These are phyloP conservation scores for Peniophora sp. DNA, from an alignment of 1,284 basidiomycete genomes.

Conservation along the genomic window DNA sequence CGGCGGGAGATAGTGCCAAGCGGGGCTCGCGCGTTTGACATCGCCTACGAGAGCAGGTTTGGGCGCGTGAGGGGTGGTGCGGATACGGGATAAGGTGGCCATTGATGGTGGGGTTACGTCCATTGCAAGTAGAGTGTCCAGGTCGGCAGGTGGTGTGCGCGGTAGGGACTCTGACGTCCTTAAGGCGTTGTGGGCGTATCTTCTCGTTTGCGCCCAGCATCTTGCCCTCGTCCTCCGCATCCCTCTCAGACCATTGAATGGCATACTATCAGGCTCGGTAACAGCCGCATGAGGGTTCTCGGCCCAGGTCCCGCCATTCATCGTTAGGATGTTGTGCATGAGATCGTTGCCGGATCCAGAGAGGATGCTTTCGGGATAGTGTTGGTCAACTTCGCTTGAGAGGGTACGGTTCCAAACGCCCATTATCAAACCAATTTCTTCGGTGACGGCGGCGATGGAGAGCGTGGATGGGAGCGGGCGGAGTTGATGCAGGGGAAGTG, in stretches of 20 bases:
- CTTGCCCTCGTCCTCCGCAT: too few species aligned
- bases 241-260: too few species aligned
- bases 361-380: constrained; percentile 97
- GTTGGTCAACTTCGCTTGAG: constrained; percentile 89
- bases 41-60: too few species aligned
- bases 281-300: constrained; percentile 73
- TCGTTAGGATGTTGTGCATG: constrained; percentile 78
- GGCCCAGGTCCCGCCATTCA: constrained; percentile 84
- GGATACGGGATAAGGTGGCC: constrained; percentile 60
- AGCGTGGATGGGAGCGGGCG: constrained; percentile 75
- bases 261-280: constrained; percentile 53
- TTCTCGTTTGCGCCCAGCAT: constrained; percentile 46
- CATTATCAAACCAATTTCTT: too few species aligned
- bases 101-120: constrained; percentile 79
- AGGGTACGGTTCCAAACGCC: too few species aligned
- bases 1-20: constrained; percentile 72
- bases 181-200: constrained; percentile 58
- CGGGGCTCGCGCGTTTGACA: too few species aligned
- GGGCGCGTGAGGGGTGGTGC: constrained; percentile 42
- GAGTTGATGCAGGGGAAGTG: constrained; percentile 88
- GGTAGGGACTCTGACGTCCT: constrained; percentile 51
- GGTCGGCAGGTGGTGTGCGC: constrained; percentile 62
- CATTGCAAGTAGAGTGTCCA: constrained; percentile 64
- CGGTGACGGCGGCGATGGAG: constrained; percentile 81
- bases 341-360: constrained; percentile 81